These are phyloP conservation scores for Eutypa lata DNA, from an alignment of 2,329 filamentous ascomycete genomes.

Conservation along the genomic window DNA sequence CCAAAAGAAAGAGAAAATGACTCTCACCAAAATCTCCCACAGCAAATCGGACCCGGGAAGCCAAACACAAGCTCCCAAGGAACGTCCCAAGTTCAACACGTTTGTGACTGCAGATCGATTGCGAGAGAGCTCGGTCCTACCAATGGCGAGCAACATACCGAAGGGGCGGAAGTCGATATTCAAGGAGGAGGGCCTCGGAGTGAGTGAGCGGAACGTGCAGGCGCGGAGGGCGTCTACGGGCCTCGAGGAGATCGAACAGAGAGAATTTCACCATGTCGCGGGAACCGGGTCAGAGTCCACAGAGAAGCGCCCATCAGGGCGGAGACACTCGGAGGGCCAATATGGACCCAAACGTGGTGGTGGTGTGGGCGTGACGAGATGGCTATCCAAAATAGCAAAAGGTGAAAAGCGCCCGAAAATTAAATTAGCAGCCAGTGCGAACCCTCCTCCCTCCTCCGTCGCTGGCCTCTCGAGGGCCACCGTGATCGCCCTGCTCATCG, in stretches of 20 bases:
- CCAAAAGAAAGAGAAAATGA: constrained; percentile 14
- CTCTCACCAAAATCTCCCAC: constrained; percentile 16
- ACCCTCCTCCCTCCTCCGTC: constrained; percentile 30
- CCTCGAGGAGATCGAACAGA: constrained; percentile 24
- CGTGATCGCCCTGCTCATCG: constrained; percentile 48
- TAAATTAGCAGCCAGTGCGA: constrained; percentile 39
- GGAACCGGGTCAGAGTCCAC: constrained; percentile 21
- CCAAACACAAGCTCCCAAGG: constrained; percentile 10
- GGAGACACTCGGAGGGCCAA: constrained; percentile 6
- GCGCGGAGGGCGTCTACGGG: constrained; percentile 15
- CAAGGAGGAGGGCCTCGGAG: constrained; percentile 46
- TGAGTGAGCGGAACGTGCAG: constrained; percentile 27
- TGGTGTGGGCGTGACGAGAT: constrained; percentile 23
- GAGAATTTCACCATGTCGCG: constrained; percentile 28
- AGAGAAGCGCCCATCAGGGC: constrained; percentile 23
- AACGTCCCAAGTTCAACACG: constrained; percentile 49
- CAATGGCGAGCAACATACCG: constrained; percentile 41
- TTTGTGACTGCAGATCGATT: constrained; percentile 49
- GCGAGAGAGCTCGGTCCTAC: constrained; percentile 43
- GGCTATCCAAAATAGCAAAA: constrained; percentile 41
- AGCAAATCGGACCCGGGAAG: constrained; percentile 13
- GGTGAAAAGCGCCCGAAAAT: constrained; percentile 38
- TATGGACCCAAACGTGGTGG: constrained; percentile 7
- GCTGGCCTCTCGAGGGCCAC: constrained; percentile 42
- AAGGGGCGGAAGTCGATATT: constrained; percentile 52